Percentiles rank a stretch among this genome's conserved stretches.
Evolutionary conservation across 2,329 filamentous ascomycete species (phyloP).

Genomic region (Fusarium continuum): DNA sequence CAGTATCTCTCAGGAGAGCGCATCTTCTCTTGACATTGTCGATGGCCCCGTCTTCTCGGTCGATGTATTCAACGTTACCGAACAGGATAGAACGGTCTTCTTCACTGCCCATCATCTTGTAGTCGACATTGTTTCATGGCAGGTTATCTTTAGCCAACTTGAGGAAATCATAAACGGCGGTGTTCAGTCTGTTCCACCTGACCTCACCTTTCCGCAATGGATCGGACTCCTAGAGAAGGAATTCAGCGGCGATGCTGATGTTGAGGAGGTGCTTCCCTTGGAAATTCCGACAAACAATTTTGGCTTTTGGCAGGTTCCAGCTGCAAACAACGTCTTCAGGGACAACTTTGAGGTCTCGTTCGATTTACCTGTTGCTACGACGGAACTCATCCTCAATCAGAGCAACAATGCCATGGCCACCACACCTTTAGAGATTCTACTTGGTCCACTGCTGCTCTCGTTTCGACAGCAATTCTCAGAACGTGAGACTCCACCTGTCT

Average conservation of each 20-base stretch:
- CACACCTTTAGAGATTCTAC: neutral
- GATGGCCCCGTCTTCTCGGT: neutral
- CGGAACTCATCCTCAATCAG: neutral
- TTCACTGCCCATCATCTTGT: neutral
- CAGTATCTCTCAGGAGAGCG: neutral
- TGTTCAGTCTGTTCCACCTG: neutral
- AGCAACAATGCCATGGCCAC: neutral
- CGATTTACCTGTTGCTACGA: neutral
- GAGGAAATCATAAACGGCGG: neutral
- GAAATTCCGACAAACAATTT: neutral
- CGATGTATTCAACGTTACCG: neutral
- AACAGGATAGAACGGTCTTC: neutral
- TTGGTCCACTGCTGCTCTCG: neutral
- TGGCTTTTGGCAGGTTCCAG: neutral
- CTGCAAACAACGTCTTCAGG: neutral
- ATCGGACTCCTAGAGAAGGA: neutral
- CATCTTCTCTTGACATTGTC: neutral
- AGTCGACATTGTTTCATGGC: neutral
- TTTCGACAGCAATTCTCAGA: neutral
- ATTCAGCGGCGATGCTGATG: neutral
- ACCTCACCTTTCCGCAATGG: neutral
- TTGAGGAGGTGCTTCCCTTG: neutral
- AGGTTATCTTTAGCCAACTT: neutral
- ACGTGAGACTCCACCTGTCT: neutral
- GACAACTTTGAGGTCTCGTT: neutral